Evolutionary conservation across 768 basidiomycete species (phyloP).

Genomic region (Leucocoprinus birnbaumii): DNA sequence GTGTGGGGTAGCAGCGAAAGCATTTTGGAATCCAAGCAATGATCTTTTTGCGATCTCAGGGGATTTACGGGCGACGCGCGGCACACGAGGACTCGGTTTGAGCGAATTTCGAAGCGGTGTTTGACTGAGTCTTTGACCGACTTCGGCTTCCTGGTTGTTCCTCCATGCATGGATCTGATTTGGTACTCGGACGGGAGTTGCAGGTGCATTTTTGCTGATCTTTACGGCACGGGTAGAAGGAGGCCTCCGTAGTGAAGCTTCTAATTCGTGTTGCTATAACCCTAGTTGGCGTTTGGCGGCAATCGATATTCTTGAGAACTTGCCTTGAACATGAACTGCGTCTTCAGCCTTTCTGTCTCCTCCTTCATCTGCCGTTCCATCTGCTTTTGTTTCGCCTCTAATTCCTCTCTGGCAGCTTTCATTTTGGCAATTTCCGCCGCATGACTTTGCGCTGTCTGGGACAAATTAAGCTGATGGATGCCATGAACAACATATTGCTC

Average conservation of each 20-base stretch:
- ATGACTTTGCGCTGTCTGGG: constrained; percentile 57
- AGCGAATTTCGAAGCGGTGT: constrained; percentile 28
- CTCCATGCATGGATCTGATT: constrained; percentile 37
- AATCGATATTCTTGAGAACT: constrained; percentile 15
- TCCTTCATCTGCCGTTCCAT: constrained; percentile 62
- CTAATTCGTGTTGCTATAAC: constrained; percentile 64
- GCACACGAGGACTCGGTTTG: constrained; percentile 12
- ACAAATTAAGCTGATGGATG: constrained; percentile 9
- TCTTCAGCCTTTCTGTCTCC: constrained; percentile 68
- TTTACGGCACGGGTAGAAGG: constrained; percentile 45
- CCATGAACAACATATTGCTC: constrained; percentile 2
- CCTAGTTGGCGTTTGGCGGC: no score
- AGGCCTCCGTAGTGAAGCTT: constrained; percentile 50
- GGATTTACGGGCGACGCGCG: constrained; percentile 21
- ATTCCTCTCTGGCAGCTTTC: constrained; percentile 58
- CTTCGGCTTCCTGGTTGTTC: constrained; percentile 9
- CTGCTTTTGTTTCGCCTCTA: constrained; percentile 51
- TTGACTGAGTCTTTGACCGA: constrained; percentile 20
- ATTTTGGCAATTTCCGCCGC: constrained; percentile 52
- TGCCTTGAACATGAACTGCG: constrained; percentile 70
- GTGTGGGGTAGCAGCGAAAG: constrained; percentile 42
- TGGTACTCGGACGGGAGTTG: constrained; percentile 36
- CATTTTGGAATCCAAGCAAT: constrained; percentile 54
- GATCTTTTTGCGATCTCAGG: constrained; percentile 31
- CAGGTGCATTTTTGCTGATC: constrained; percentile 29